Conservation (phyloP, 148 eudicot genomes). For the Heliamphora exappendiculata region DNA sequence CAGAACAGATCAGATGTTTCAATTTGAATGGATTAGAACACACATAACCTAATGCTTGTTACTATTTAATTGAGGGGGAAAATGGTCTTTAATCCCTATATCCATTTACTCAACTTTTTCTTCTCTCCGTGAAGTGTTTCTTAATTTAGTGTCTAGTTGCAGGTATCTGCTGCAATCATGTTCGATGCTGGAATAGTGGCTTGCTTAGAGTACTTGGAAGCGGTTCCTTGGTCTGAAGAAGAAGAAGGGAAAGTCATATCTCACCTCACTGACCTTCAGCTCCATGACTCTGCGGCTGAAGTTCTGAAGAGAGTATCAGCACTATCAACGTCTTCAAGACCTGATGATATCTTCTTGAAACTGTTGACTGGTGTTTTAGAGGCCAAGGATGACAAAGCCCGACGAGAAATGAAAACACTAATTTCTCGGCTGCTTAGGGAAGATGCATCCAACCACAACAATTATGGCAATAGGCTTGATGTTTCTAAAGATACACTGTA, state of each 20-base stretch:
- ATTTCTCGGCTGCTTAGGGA: conserved; percentile 63
- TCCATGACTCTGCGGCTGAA: conserved; percentile 32
- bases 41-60: background rate
- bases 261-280: conserved; percentile 64
- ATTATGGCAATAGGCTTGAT: conserved; percentile 35
- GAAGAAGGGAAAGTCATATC: conserved; percentile 72
- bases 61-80: background rate
- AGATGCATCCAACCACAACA: conserved; percentile 27
- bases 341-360: conserved; percentile 56
- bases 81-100: no score
- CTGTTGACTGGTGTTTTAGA: conserved; percentile 63
- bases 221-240: conserved; percentile 85
- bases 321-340: conserved; percentile 49
- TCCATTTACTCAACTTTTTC: background rate
- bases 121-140: background rate
- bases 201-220: conserved; percentile 76
- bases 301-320: conserved; percentile 80
- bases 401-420: conserved; percentile 70
- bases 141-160: conserved; percentile 11
- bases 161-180: conserved; percentile 76
- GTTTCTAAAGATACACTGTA: conserved; percentile 65
- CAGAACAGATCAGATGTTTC: background rate
- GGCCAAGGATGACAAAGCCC: conserved; percentile 84
- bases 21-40: background rate
- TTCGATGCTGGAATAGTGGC: conserved; percentile 71